Conservation (phyloP, 179 eudicot species). For the Beta lomatogona region DNA sequence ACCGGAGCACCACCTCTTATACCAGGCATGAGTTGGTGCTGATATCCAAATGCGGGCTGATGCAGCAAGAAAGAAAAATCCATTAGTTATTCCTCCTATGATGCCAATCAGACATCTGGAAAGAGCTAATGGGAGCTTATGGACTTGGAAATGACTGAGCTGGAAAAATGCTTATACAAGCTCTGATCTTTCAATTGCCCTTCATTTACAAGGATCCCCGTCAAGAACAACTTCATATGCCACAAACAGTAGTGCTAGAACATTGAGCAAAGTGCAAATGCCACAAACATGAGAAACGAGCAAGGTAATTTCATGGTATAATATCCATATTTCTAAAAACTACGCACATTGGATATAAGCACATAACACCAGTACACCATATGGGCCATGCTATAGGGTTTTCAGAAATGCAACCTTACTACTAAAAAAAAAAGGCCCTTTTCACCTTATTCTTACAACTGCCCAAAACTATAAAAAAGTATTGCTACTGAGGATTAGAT, state of each 20-base stretch:
- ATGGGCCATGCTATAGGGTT: too few species aligned
- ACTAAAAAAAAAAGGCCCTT: too few species aligned
- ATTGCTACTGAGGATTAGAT: too few species aligned
- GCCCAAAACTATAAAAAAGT: too few species aligned
- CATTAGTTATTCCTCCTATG: neutral
- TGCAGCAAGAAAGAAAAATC: neutral
- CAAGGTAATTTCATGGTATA: too few species aligned
- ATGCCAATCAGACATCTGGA: neutral
- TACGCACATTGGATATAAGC: too few species aligned
- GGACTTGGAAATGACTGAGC: neutral
- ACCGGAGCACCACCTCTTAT: constrained; percentile 57
- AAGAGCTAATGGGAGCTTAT: neutral
- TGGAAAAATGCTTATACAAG: neutral
- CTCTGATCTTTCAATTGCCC: neutral
- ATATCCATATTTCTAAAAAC: too few species aligned
- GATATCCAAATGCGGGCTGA: constrained; percentile 80
- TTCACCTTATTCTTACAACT: too few species aligned
- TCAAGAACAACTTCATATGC: neutral
- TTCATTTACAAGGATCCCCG: neutral
- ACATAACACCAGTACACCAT: too few species aligned
- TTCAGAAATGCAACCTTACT: too few species aligned
- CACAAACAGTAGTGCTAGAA: neutral
- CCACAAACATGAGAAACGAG: neutral
- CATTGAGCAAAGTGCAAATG: neutral
- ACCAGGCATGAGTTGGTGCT: constrained; percentile 81